Conservation (phyloP, 2,329 filamentous ascomycete genomes). For the Ophiostoma sp. region DNA sequence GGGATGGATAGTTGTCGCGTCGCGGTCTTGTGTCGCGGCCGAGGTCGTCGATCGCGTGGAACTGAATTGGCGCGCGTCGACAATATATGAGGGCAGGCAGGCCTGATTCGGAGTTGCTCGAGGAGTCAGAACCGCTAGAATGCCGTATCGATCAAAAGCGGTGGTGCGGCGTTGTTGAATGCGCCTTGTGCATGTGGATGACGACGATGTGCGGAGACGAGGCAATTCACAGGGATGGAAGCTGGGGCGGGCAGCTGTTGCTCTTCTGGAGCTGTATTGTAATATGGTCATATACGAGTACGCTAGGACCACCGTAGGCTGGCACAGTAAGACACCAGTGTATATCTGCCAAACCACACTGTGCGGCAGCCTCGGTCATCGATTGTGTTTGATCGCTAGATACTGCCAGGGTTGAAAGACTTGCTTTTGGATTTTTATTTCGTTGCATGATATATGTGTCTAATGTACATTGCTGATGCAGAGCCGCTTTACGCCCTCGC, state of each 20-base stretch:
- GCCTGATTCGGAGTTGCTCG: no score
- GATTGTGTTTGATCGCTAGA: neutral
- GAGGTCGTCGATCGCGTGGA: neutral
- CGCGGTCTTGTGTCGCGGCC: neutral
- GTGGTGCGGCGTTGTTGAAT: conserved; percentile 3
- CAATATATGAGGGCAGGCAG: no score
- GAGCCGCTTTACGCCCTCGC: neutral
- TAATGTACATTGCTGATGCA: neutral
- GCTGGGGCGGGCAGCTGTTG: conserved; percentile 11
- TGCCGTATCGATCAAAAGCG: neutral
- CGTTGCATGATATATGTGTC: neutral
- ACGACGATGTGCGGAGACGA: conserved; percentile 20
- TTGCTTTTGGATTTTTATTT: neutral
- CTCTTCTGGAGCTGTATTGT: neutral
- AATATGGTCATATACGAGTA: neutral
- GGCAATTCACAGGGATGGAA: conserved; percentile 8
- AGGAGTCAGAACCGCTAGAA: no score
- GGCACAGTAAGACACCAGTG: conserved; percentile 15
- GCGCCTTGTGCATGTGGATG: neutral
- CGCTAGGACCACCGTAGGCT: conserved; percentile 14
- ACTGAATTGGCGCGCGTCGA: no score
- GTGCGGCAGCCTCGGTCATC: neutral
- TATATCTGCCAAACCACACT: neutral
- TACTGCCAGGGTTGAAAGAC: neutral
- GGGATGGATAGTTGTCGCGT: conserved; percentile 2